These are phyloP conservation scores for Vitis labrusca DNA, from an alignment of 164 flowering plant genomes.

Conservation along the genomic window DNA sequence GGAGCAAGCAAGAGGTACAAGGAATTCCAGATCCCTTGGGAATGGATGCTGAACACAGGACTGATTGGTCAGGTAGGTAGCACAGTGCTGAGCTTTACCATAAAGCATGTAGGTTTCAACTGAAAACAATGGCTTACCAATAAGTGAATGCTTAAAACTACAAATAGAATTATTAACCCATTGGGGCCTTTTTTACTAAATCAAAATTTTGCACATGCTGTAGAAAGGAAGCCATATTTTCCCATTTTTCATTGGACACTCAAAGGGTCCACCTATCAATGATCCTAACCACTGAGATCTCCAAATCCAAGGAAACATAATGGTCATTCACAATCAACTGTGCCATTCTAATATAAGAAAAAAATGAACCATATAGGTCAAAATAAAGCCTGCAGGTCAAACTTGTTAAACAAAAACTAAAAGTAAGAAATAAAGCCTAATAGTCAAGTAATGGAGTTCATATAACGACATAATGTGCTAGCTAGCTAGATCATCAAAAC, in stretches of 20 bases:
- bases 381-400: background rate
- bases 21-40: conserved; percentile 59
- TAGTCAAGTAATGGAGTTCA: background rate
- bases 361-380: no score
- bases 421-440: background rate
- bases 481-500: background rate
- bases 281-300: background rate
- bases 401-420: background rate
- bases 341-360: no score
- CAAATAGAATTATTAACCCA: background rate
- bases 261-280: background rate
- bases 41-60: conserved; percentile 60
- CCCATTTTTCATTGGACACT: background rate
- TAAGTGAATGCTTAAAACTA: background rate
- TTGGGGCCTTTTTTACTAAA: no score
- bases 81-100: background rate
- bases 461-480: background rate
- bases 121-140: conserved; percentile 4
- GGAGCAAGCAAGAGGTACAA: conserved; percentile 51
- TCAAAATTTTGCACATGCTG: background rate
- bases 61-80: conserved; percentile 53
- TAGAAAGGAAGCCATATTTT: background rate
- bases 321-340: no score
- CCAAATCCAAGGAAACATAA: background rate
- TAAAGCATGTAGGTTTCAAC: background rate